These are phyloP conservation scores for Starmera dryadoides DNA, from an alignment of 805 yeast species.

Conservation along the genomic window DNA sequence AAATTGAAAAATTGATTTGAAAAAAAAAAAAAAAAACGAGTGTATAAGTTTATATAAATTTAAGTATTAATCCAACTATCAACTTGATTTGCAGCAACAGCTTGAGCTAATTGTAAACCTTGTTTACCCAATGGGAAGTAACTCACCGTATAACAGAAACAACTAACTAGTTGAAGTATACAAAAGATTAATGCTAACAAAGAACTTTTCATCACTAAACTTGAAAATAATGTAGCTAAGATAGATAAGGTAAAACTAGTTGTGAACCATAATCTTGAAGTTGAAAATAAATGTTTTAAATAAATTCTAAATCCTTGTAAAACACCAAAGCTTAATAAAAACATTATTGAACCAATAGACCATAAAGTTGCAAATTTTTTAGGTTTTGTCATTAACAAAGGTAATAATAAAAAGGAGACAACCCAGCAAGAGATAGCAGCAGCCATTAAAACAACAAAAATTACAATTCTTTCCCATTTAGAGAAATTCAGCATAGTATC, in stretches of 20 bases:
- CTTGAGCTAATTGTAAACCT: constrained; percentile 50
- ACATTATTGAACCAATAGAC: constrained; percentile 86
- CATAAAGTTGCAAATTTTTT: constrained; percentile 85
- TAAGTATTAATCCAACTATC: constrained; percentile 10
- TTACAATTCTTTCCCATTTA: constrained; percentile 10
- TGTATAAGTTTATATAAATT: neutral
- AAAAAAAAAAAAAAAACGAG: neutral
- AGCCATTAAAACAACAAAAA: constrained; percentile 14
- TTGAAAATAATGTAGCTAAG: constrained; percentile 67
- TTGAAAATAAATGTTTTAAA: constrained; percentile 62
- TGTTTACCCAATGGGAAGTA: constrained; percentile 95
- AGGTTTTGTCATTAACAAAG: constrained; percentile 84
- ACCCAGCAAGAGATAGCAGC: constrained; percentile 13
- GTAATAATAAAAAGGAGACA: constrained; percentile 76
- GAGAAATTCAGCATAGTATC: constrained; percentile 2
- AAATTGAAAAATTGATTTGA: neutral
- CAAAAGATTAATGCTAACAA: constrained; percentile 72
- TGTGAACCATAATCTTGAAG: constrained; percentile 74
- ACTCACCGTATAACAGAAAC: constrained; percentile 83
- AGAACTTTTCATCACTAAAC: constrained; percentile 61
- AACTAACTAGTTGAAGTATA: constrained; percentile 72
- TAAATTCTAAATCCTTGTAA: constrained; percentile 90
- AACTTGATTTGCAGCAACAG: constrained; percentile 46
- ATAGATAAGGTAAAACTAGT: constrained; percentile 76
- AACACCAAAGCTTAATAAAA: constrained; percentile 84